Percentiles rank a stretch among this genome's conserved stretches.
phyloP scores from a whole-genome alignment of 441 rosid genomes.

The Euphorbia celastroides region DNA sequence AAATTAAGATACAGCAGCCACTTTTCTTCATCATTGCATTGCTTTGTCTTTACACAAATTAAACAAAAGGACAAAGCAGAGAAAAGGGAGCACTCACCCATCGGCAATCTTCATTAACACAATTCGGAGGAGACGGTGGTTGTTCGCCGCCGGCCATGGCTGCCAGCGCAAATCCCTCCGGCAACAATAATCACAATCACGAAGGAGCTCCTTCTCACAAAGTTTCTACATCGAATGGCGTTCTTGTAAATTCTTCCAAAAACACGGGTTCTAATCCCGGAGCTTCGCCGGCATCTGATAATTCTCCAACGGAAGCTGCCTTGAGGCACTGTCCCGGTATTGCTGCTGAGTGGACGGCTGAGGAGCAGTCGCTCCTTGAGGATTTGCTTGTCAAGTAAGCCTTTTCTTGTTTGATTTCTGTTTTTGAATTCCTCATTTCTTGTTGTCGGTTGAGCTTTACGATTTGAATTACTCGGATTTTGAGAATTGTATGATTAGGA shows the following conservation, averaged over 20 bases:
- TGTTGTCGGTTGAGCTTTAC: background rate
- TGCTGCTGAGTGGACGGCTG: conserved; percentile 57
- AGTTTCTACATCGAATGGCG: conserved; percentile 32
- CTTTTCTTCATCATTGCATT: background rate
- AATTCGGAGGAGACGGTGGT: background rate
- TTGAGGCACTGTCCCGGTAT: conserved; percentile 64
- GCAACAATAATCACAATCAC: conserved; percentile 45
- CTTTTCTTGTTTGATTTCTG: background rate
- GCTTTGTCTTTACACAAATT: background rate
- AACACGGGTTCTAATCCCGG: conserved; percentile 33
- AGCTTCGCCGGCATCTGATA: conserved; percentile 21
- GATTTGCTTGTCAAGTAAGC: conserved; percentile 53
- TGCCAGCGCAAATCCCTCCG: conserved; percentile 60
- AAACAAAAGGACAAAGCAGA: background rate
- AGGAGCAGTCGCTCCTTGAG: conserved; percentile 63
- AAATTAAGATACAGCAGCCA: conserved; percentile 1
- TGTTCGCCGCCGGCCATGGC: conserved; percentile 34
- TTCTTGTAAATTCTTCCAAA: conserved; percentile 33
- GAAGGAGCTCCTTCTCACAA: conserved; percentile 37
- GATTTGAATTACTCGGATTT: background rate
- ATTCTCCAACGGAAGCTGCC: conserved; percentile 35
- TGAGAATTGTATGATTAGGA: background rate
- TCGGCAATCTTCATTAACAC: background rate
- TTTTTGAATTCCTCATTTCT: background rate
- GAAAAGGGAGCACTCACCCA: background rate